Conservation (phyloP, 2,329 filamentous ascomycete genomes). For the Colletotrichum sp. region DNA sequence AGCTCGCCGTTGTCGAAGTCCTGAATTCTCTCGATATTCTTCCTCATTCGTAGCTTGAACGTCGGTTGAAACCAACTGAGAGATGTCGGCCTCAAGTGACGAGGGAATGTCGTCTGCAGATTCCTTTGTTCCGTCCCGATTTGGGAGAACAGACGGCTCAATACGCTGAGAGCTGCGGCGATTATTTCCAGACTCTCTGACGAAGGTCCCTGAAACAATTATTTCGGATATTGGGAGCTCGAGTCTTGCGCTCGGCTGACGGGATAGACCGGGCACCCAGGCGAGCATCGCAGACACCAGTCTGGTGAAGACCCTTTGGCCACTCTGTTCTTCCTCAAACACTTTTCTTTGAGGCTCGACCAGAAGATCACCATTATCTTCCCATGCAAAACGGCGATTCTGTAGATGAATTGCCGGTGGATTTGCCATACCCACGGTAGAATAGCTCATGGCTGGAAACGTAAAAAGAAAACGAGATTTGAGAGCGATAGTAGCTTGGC, state of each 20-base stretch:
- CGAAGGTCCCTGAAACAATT: fast-evolving
- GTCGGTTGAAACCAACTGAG: too few relatives aligned
- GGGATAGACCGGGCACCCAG: not conserved
- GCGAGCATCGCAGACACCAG: not conserved
- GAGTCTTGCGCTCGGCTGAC: fast-evolving
- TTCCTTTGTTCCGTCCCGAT: not conserved
- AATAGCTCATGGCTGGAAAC: too few relatives aligned
- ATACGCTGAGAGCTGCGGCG: not conserved
- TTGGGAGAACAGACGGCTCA: not conserved
- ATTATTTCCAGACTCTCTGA: fast-evolving
- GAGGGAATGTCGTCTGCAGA: not conserved
- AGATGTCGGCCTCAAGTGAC: not conserved
- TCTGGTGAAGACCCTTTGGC: fast-evolving
- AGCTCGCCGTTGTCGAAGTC: too few relatives aligned
- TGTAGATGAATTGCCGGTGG: not conserved
- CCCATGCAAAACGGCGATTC: too few relatives aligned
- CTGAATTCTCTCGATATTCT: not conserved
- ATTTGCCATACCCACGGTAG: not conserved
- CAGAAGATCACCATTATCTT: not conserved
- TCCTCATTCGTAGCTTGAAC: not conserved
- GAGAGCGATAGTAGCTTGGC: not conserved
- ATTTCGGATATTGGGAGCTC: not conserved
- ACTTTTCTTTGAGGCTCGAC: fast-evolving
- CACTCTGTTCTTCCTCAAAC: not conserved
- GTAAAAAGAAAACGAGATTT: too few relatives aligned